A percentile compares a stretch with the other conserved stretches of the same genome.
Evolutionary conservation across 306 rosid species (phyloP).

Genomic region (Cyamopsis tetragonoloba): DNA sequence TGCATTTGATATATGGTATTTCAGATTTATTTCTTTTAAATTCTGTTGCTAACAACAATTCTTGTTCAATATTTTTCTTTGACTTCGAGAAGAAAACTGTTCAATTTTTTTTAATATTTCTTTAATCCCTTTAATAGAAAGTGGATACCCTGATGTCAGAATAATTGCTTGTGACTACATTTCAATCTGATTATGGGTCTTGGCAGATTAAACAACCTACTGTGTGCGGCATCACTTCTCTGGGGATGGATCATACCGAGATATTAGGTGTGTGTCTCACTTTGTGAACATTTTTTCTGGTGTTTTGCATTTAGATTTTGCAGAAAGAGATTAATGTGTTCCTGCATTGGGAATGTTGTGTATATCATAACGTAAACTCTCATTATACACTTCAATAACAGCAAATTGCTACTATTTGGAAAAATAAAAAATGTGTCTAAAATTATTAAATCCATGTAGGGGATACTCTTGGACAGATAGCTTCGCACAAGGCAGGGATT

Average conservation of each 20-base stretch:
- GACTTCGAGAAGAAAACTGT: neutral
- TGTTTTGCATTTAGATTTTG: constrained; percentile 26
- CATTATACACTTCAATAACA: neutral
- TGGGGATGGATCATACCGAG: constrained; percentile 77
- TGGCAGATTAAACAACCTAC: constrained; percentile 63
- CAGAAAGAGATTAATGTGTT: neutral
- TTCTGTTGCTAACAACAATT: neutral
- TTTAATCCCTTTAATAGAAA: neutral
- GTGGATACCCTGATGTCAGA: neutral
- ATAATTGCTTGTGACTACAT: neutral
- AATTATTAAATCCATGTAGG: constrained; percentile 41
- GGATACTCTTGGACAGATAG: constrained; percentile 56
- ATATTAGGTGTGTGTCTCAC: constrained; percentile 45
- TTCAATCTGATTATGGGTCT: constrained; percentile 26
- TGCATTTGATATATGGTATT: constrained; percentile 23
- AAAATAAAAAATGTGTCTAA: neutral
- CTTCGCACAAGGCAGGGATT: constrained; percentile 79
- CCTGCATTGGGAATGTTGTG: neutral
- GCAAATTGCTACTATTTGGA: neutral
- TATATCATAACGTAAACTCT: constrained; percentile 10
- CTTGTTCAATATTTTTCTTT: neutral
- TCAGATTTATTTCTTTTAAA: constrained; percentile 2
- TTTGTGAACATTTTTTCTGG: constrained; percentile 7
- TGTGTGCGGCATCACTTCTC: constrained; percentile 77
- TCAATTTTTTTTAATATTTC: no score